Evolutionary conservation across 352 stramenopile species (phyloP).

Genomic region (Phytopythium boreale): DNA sequence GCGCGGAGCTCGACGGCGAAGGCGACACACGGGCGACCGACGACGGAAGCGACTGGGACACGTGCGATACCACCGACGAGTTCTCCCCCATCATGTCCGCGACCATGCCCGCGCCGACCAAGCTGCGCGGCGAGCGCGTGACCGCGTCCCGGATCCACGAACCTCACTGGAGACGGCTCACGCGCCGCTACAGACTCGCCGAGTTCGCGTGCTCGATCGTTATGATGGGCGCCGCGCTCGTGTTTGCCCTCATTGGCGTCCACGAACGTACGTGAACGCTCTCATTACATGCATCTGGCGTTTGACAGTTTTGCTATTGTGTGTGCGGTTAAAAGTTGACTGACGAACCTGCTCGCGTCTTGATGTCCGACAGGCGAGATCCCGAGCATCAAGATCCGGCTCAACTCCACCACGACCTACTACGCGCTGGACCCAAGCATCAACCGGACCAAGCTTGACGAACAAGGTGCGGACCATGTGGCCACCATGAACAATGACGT

Average conservation of each 20-base stretch:
- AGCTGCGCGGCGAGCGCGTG: conserved; percentile 1
- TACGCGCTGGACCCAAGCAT: conserved; percentile 52
- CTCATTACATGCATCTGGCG: background rate
- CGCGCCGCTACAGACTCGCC: conserved; percentile 40
- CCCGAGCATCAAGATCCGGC: conserved; percentile 39
- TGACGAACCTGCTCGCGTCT: too few species aligned
- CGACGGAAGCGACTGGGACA: background rate
- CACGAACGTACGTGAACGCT: conserved; percentile 30
- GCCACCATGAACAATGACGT: background rate
- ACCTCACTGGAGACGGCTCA: conserved; percentile 12
- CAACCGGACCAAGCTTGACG: conserved; percentile 39
- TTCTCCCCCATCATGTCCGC: background rate
- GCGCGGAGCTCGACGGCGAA: background rate
- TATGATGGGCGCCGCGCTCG: conserved; percentile 41
- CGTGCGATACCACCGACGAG: background rate
- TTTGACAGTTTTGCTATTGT: too few species aligned
- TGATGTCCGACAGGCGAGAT: conserved; percentile 26
- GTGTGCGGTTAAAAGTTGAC: too few species aligned
- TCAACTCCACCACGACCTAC: conserved; percentile 33
- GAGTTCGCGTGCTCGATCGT: conserved; percentile 51
- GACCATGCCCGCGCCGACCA: background rate
- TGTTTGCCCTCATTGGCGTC: conserved; percentile 55
- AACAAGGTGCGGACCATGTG: conserved; percentile 27
- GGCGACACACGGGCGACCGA: too few species aligned
- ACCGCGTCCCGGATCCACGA: background rate